Evolutionary conservation across 352 stramenopile genomes (phyloP), one percentile per base, ranked within the genome.

Genomic region (Phytophthora vignae): DNA sequence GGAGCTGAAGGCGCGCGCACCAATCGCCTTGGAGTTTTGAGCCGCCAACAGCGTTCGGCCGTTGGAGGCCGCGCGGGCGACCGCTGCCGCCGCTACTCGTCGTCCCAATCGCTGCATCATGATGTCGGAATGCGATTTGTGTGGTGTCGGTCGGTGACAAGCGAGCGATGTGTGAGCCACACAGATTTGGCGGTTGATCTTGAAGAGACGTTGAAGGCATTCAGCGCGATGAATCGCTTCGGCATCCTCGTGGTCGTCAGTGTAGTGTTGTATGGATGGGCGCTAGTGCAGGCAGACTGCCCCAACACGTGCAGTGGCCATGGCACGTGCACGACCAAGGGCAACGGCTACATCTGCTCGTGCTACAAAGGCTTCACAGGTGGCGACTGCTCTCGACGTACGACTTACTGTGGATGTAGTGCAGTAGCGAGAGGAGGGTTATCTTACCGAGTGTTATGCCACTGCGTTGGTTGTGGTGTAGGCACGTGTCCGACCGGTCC

Each of bases 371-470:
- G 92, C 25, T 98, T 91, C 76, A 79, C 67, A 8, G 94, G 92
- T 21, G 87, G 88, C n/a, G 96, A 98, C 79, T 99, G 96, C 84
- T 98, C 94, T 9, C 76, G 68, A 8, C 84, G 88, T 83, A 72
- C 33, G 73, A 55, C 19, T 48, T 54, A 3, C 7, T 29, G 33
- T 46, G 19, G 14, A 6, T 21, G 36, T 15, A 36, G 12, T 52
- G 49, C 12, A 29, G 21, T 62, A 11, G 55, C 9, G 17, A 50
- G 38, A 21, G 15, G 5, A 22, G 0, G 9, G 3, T 21, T 50
- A 21, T 50, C 5, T 50, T 22, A 50, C 15, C 8, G 15, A 50
- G 5, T 4, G 9, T 22, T 11, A 3, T 21, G 42, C 9, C 22
- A 10, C n/a, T 19, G 22, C 29, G 36, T 42, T 42, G 19, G 38